Evolutionary conservation across 108 stramenopile genomes (phyloP).

Genomic region (Pseudonitzschia multiseries): DNA sequence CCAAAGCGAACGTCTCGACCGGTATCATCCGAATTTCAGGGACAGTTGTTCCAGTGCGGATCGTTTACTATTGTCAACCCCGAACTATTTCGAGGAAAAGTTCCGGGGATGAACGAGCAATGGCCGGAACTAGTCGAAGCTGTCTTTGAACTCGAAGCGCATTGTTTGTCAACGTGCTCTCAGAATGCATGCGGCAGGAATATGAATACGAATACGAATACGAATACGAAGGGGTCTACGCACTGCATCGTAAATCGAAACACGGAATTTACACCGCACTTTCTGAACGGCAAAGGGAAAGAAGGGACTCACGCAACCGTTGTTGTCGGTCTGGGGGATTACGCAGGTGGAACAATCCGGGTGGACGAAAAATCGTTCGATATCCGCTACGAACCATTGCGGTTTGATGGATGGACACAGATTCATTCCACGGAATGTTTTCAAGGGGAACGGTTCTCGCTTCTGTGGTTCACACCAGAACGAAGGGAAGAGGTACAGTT

Average conservation of each 20-base stretch:
- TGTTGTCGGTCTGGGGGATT: slow-evolving; percentile 91
- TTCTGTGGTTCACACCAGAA: slow-evolving; percentile 93
- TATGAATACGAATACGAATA: too few species aligned
- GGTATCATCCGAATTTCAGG: slow-evolving; percentile 10
- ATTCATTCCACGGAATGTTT: slow-evolving; percentile 89
- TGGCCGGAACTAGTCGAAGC: slow-evolving; percentile 55
- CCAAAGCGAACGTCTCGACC: slow-evolving; percentile 5
- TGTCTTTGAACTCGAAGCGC: slow-evolving; percentile 1
- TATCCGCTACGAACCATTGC: slow-evolving; percentile 81
- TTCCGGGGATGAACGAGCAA: slow-evolving; percentile 61
- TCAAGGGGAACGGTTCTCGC: slow-evolving; percentile 80
- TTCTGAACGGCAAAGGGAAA: slow-evolving; percentile 78
- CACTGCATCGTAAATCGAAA: slow-evolving; percentile 91
- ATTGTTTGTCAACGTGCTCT: not conserved
- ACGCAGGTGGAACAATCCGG: slow-evolving; percentile 73
- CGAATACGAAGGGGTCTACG: slow-evolving; percentile 34
- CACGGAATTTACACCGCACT: slow-evolving; percentile 91
- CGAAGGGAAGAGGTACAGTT: slow-evolving; percentile 21
- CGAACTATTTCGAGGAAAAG: not conserved
- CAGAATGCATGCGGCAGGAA: slow-evolving; percentile 18
- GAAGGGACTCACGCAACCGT: slow-evolving; percentile 78
- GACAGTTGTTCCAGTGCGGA: slow-evolving; percentile 27
- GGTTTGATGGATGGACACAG: slow-evolving; percentile 87
- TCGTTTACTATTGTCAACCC: slow-evolving; percentile 75
- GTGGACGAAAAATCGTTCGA: slow-evolving; percentile 73